Evolutionary conservation across 371 early-diverging fungal species (phyloP).

Genomic region (Mucor saturninus): DNA sequence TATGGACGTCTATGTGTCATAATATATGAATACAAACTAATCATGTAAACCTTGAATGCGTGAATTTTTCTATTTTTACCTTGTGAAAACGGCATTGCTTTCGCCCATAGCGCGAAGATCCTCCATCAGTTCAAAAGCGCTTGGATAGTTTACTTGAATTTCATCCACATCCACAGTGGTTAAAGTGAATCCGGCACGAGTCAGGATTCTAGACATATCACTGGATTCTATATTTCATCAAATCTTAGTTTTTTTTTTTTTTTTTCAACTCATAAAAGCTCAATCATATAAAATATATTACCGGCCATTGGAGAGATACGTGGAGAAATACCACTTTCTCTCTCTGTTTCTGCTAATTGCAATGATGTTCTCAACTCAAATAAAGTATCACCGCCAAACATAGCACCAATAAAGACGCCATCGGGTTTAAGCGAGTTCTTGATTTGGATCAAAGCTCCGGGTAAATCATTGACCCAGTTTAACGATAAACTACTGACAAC

Average conservation of each 20-base stretch:
- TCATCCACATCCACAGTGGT: slow-evolving; percentile 96
- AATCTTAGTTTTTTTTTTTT: background rate
- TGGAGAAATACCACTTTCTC: slow-evolving; percentile 91
- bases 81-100: slow-evolving; percentile 84
- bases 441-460: slow-evolving; percentile 87
- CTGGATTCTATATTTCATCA: slow-evolving; percentile 61
- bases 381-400: slow-evolving; percentile 94
- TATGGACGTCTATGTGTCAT: slow-evolving; percentile 57
- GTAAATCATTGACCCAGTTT: slow-evolving; percentile 97
- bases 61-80: slow-evolving; percentile 43
- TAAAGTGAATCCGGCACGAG: slow-evolving; percentile 85
- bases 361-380: slow-evolving; percentile 91
- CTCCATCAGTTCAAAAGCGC: slow-evolving; percentile 87
- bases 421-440: slow-evolving; percentile 85
- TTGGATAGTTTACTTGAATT: slow-evolving; percentile 90
- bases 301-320: slow-evolving; percentile 92
- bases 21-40: slow-evolving; percentile 1
- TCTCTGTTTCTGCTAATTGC: slow-evolving; percentile 90
- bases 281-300: slow-evolving; percentile 14
- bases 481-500: slow-evolving; percentile 85
- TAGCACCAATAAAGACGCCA: slow-evolving; percentile 89
- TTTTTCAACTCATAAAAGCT: background rate
- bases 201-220: slow-evolving; percentile 82
- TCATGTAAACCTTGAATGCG: background rate
- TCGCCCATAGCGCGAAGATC: slow-evolving; percentile 96